A percentile compares a stretch with the other conserved stretches of the same genome.
These are phyloP conservation scores for Aureoboletus auriporus DNA, from an alignment of 768 basidiomycete species.

Conservation along the genomic window DNA sequence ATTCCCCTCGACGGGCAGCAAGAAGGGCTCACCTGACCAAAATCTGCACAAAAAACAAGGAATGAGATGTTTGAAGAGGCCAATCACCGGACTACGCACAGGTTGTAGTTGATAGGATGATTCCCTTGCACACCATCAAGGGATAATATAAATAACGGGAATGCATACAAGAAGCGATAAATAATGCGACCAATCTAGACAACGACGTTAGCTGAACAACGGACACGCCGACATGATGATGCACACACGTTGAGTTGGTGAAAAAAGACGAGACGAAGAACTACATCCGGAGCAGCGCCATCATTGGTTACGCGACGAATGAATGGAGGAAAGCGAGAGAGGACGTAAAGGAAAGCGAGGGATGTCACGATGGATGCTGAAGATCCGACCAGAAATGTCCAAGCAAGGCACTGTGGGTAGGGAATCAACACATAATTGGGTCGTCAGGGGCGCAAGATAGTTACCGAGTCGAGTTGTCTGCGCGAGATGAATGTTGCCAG, in stretches of 20 bases:
- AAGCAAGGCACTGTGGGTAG: conserved; percentile 53
- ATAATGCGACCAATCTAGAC: conserved; percentile 62
- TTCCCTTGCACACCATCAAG: conserved; percentile 55
- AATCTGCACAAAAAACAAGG: conserved; percentile 38
- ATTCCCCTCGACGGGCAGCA: background rate
- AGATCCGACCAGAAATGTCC: conserved; percentile 73
- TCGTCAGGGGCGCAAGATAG: conserved; percentile 1
- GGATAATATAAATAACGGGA: conserved; percentile 65
- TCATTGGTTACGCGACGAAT: conserved; percentile 66
- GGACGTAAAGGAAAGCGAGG: conserved; percentile 65
- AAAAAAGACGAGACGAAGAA: conserved; percentile 70
- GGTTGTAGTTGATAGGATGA: conserved; percentile 47
- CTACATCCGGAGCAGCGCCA: conserved; percentile 71
- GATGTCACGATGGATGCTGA: conserved; percentile 64
- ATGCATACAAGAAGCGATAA: conserved; percentile 71
- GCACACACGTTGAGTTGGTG: conserved; percentile 70
- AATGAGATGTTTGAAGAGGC: background rate
- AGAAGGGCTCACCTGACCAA: conserved; percentile 45
- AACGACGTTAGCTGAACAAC: background rate
- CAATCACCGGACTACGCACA: conserved; percentile 41
- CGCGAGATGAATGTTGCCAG: conserved; percentile 60
- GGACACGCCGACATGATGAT: conserved; percentile 1
- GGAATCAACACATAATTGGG: background rate
- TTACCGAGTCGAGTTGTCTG: conserved; percentile 54
- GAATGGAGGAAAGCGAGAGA: conserved; percentile 67